phyloP scores from a whole-genome alignment of 1,139 yeast genomes.

The Candida sojae region DNA sequence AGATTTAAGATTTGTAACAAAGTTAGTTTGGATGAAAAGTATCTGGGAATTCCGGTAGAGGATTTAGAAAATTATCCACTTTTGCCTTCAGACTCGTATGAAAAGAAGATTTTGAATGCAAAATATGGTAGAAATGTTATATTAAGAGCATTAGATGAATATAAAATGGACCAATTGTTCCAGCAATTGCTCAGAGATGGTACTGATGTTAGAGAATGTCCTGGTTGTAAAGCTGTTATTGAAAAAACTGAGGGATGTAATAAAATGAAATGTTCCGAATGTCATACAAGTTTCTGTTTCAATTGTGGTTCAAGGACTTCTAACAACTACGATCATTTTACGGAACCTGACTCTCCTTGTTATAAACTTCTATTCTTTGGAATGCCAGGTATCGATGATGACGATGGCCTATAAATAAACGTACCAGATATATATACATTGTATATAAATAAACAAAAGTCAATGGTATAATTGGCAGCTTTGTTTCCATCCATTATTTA shows the following conservation, averaged over 20 bases:
- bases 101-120: constrained; percentile 39
- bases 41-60: constrained; percentile 42
- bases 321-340: constrained; percentile 59
- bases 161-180: constrained; percentile 50
- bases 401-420: background rate
- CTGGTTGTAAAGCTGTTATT: constrained; percentile 55
- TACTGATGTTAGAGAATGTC: constrained; percentile 51
- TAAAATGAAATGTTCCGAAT: constrained; percentile 60
- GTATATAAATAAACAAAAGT: background rate
- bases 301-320: constrained; percentile 51
- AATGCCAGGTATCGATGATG: constrained; percentile 38
- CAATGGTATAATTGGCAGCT: background rate
- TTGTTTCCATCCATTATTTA: background rate
- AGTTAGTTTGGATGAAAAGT: constrained; percentile 15
- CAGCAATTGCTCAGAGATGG: constrained; percentile 44
- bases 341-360: constrained; percentile 43
- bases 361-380: constrained; percentile 59
- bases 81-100: constrained; percentile 26
- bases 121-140: constrained; percentile 53
- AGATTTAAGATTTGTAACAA: constrained; percentile 44
- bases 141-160: constrained; percentile 44
- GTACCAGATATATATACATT: background rate
- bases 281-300: constrained; percentile 56
- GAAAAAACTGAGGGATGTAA: constrained; percentile 69
- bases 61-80: constrained; percentile 42